These are phyloP conservation scores for Rhexocercosporidium sp. DNA, from an alignment of 2,329 filamentous ascomycete species.

Conservation along the genomic window DNA sequence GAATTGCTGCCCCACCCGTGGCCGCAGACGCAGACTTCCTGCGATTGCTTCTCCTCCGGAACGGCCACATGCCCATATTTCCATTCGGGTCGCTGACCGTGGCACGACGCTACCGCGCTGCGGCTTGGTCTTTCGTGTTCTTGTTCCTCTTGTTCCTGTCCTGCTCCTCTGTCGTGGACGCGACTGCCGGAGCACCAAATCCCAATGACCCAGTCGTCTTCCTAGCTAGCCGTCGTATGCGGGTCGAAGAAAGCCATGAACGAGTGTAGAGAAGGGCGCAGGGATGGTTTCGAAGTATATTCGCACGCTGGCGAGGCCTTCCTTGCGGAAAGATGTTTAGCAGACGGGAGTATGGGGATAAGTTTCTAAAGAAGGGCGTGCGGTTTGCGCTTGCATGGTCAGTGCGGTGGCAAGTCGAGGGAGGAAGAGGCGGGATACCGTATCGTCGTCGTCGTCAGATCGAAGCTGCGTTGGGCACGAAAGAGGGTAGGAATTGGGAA, in stretches of 20 bases:
- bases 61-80: slow-evolving; percentile 82
- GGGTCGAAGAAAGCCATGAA: slow-evolving; percentile 33
- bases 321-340: slow-evolving; percentile 27
- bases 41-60: slow-evolving; percentile 75
- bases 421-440: neutral
- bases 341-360: slow-evolving; percentile 20
- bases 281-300: slow-evolving; percentile 18
- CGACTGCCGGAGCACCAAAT: neutral
- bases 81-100: slow-evolving; percentile 34
- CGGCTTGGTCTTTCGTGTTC: slow-evolving; percentile 8
- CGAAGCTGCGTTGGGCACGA: neutral
- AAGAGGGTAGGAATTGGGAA: neutral
- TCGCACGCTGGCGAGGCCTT: slow-evolving; percentile 28
- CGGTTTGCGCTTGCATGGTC: slow-evolving; percentile 36
- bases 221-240: slow-evolving; percentile 26
- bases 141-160: neutral
- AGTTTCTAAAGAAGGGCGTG: slow-evolving; percentile 23
- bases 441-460: slow-evolving; percentile 1
- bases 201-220: slow-evolving; percentile 18
- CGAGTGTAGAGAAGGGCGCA: slow-evolving; percentile 12
- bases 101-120: slow-evolving; percentile 20
- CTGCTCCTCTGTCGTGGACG: neutral
- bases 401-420: slow-evolving; percentile 29
- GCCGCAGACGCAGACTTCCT: slow-evolving; percentile 49
- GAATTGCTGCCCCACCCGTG: slow-evolving; percentile 57